Evolutionary conservation across 2,329 filamentous ascomycete genomes (phyloP), one percentile per base, ranked within the genome.

Genomic region (Sporothrix brunneoviolacea): DNA sequence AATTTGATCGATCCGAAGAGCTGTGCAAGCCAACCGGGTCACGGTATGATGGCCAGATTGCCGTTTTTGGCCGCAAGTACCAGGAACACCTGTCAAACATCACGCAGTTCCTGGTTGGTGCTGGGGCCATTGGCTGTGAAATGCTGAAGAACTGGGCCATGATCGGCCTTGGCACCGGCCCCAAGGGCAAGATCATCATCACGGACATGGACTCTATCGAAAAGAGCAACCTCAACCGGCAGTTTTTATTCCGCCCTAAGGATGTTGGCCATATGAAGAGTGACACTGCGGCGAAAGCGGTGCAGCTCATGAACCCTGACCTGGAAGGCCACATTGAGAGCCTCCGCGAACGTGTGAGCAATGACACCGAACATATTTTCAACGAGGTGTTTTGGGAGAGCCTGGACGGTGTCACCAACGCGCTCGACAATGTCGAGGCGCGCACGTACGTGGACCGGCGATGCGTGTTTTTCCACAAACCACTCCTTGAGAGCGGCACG

Each of bases 141-240:
- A 98, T 97, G 86, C 74, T 98, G 59, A 98, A 98, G 80, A 97
- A 97, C 69, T 98, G 93, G 91, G 91, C 94, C 32, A 94, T 98
- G 91, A 95, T 97, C 66, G 93, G 93, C 58, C 75, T 98, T 27
- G 91, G 86, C 39, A 88, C 87, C 40, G 93, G 93, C 4, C 88
- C 89, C 3, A 80, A 90, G 43, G 93, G 93, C 61, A 86, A 86
- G 68, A 94, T 98, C 62, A 88, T 75, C 52, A 87, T 98, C 44
- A 97, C 94, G 13, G 93, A 98, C 65, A 97, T 95, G 83, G 93
- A 98, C 64, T 91, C 91, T 49, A 98, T 98, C 60, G 93, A 98
- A 72, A 95, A 91, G 80, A 97, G 91, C 73, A 98, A 98, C 65
- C 75, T 98, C 47, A 98, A 98, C 74, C 81, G 93, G 38, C 93